phyloP scores from a whole-genome alignment of 2,329 filamentous ascomycete genomes.

The Pestalotiopsis sp. region DNA sequence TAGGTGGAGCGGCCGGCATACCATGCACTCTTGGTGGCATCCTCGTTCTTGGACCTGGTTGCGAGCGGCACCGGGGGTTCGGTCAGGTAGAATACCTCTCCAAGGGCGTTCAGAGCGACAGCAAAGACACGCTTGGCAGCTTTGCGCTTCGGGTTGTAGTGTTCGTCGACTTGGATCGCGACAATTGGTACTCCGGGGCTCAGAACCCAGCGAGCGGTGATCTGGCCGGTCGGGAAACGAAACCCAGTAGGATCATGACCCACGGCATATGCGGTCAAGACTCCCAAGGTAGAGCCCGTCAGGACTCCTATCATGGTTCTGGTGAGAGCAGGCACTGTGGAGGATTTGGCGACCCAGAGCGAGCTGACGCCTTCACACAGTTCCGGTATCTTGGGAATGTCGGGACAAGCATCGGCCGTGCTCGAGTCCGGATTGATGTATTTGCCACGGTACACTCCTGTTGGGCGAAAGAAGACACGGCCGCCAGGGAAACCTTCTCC shows the following conservation, averaged over 20 bases:
- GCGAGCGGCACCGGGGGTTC: conserved; percentile 65
- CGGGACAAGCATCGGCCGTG: conserved; percentile 64
- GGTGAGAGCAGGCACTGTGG: conserved; percentile 70
- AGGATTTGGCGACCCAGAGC: conserved; percentile 89
- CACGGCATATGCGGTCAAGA: conserved; percentile 81
- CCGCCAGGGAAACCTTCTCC: conserved; percentile 88
- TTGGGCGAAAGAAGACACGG: conserved; percentile 75
- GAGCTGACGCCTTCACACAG: conserved; percentile 73
- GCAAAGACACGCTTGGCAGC: conserved; percentile 79
- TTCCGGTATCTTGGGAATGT: conserved; percentile 76
- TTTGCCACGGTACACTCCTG: conserved; percentile 74
- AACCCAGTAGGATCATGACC: conserved; percentile 62
- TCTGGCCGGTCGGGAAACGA: conserved; percentile 71
- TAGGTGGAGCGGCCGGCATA: conserved; percentile 74
- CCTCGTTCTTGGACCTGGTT: conserved; percentile 52
- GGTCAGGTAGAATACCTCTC: conserved; percentile 85
- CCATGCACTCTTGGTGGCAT: conserved; percentile 74
- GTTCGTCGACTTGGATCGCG: conserved; percentile 80
- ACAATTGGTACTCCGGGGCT: conserved; percentile 93
- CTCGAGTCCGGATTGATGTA: conserved; percentile 69
- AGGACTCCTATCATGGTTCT: conserved; percentile 81
- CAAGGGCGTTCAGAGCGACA: conserved; percentile 90
- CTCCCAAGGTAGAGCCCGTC: conserved; percentile 79
- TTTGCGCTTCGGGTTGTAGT: conserved; percentile 73
- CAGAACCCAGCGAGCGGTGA: conserved; percentile 87